A percentile compares a stretch with the other conserved stretches of the same genome.
These are phyloP conservation scores for Poa pratensis DNA, from an alignment of 176 grass and related monocot species.

Conservation along the genomic window DNA sequence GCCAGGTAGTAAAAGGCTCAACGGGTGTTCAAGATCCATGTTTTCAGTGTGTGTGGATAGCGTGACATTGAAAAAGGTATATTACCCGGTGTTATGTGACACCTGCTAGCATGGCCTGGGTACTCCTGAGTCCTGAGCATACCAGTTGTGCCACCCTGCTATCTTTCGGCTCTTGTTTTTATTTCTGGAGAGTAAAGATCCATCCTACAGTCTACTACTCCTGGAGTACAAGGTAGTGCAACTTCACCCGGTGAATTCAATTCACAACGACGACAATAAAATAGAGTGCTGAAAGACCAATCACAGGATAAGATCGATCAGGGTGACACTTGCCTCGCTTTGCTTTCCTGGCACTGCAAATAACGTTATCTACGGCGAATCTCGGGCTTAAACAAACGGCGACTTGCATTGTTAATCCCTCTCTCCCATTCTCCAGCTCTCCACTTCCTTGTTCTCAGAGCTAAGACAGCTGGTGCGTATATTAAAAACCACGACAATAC, in stretches of 20 bases:
- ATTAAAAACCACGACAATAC: slow-evolving; percentile 5
- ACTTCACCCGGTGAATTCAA: not conserved
- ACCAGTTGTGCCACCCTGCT: not conserved
- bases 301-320: slow-evolving; percentile 43
- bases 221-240: not conserved
- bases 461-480: slow-evolving; percentile 38
- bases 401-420: slow-evolving; percentile 12
- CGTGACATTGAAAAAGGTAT: too few species aligned
- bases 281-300: slow-evolving; percentile 15
- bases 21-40: too few species aligned
- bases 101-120: too few species aligned
- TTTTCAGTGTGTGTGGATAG: too few species aligned
- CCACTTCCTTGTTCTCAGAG: slow-evolving; percentile 31
- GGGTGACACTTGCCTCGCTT: slow-evolving; percentile 20
- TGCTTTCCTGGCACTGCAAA: slow-evolving; percentile 17
- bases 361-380: slow-evolving; percentile 48
- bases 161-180: not conserved
- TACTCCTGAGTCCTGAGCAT: too few species aligned
- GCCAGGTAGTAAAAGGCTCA: too few species aligned
- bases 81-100: too few species aligned
- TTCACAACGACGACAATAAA: not conserved
- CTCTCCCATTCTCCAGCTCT: not conserved
- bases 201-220: not conserved
- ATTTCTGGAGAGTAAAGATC: not conserved
- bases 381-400: slow-evolving; percentile 36